Evolutionary conservation across 2,329 filamentous ascomycete species (phyloP).

Genomic region (Cordyceps sp.): DNA sequence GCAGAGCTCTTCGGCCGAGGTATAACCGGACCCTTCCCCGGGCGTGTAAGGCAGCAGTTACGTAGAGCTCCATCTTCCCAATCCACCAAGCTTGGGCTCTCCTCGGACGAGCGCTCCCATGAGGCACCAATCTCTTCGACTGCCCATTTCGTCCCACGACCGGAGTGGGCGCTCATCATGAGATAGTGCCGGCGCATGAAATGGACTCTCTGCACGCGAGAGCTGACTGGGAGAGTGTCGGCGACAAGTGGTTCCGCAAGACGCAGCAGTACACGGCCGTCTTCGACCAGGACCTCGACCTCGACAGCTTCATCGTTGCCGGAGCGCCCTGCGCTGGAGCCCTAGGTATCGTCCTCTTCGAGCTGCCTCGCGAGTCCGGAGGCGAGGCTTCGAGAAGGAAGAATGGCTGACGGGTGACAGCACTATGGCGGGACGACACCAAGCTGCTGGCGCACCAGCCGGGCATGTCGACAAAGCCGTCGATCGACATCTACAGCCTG

Average conservation of each 20-base stretch:
- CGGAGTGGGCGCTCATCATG: constrained; percentile 8
- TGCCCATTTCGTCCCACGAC: no score
- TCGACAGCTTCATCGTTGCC: constrained; percentile 84
- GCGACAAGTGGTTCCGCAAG: constrained; percentile 90
- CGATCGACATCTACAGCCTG: constrained; percentile 88
- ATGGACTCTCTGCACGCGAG: constrained; percentile 52
- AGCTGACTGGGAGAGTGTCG: constrained; percentile 87
- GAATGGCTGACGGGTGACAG: constrained; percentile 27
- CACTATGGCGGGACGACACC: constrained; percentile 73
- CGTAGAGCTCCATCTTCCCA: no score
- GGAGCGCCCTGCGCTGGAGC: constrained; percentile 90
- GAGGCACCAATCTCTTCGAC: no score
- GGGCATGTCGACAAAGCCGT: constrained; percentile 55
- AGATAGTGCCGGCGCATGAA: constrained; percentile 10
- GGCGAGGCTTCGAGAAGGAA: background rate
- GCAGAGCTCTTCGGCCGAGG: constrained; percentile 16
- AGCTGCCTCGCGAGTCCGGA: background rate
- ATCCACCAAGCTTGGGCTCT: no score
- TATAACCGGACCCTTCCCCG: constrained; percentile 9
- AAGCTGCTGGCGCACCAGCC: constrained; percentile 69
- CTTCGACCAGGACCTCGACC: constrained; percentile 83
- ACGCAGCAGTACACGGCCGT: constrained; percentile 82
- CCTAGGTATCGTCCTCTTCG: constrained; percentile 46
- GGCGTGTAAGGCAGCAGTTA: no score
- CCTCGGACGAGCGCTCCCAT: no score